Base-by-base conservation (phyloP, 2,329 filamentous ascomycete species). In the Decorospora gaudefroyi region DNA sequence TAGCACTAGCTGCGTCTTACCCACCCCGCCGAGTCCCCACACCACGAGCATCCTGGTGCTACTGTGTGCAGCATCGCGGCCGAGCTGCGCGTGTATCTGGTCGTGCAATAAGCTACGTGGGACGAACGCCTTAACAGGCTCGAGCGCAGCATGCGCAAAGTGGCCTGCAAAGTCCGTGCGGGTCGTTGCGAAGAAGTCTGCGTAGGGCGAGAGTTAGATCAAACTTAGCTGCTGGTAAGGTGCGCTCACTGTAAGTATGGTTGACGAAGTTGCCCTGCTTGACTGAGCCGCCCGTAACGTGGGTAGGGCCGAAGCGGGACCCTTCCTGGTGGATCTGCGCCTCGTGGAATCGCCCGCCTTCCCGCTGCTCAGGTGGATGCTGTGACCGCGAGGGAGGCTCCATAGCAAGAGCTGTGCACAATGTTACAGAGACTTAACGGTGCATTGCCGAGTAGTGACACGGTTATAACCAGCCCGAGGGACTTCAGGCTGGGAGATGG, bases 1-100 rank as follows among this genome's bases (percentile, higher is more conserved):
- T n/a, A 28, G 26, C 12, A 51, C 46, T 4, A 59, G 53, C 37
- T 61, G 55, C 12, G 53, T 46, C 38, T 62, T 62, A 4, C 55
- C 57, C 2, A 46, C 46, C n/a, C 59, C 55, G n/a, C 57, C 53
- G 1, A 62, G 46, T 12, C 55, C 57, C 30, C 42, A 51, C 16
- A 54, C 42, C 8, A 50, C 48, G 34, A 36, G 23, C 40, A 4
- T n/a, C 13, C 12, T 48, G 46, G 35, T 53, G 47, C 41, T 42
- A 40, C 25, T 31, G 37, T 30, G 4, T 36, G 37, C 19, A 26
- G 37, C 32, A 42, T 34, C 10, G 32, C 31, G 39, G 22, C n/a
- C 17, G n/a, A 49, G 47, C 29, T 51, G 47, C 23, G 28, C 36
- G 35, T 42, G 30, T 16, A 45, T 45, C 18, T 45, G 19, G 37